Evolutionary conservation across 768 basidiomycete genomes (phyloP), one percentile per base, ranked within the genome.

Genomic region (Clavaria fumosa): DNA sequence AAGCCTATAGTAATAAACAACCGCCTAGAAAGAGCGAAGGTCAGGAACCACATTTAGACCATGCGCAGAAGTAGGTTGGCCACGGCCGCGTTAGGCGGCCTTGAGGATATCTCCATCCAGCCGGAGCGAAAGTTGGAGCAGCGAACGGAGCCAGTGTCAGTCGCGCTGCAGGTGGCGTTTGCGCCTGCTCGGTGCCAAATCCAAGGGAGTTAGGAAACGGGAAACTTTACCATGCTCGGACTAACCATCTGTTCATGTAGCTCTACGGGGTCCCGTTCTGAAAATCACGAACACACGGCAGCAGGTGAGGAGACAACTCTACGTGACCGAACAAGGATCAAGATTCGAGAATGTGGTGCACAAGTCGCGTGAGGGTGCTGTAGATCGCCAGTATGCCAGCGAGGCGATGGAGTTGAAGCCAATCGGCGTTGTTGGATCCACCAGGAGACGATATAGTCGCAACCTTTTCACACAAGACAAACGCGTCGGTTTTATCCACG

Each of bases 11-110:
- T 79, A 11, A 72, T 96, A 50, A 85, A 90, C 10, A 64, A 66
- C 9, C 75, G 68, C 31, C 71, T 66, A 14, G 82, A 80, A 30
- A 78, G 70, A 30, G 82, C 79, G 42, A 99, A 99, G 64, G 68
- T 75, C 46, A 95, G 97, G 61, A 97, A 96, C 61, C 71, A 93
- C 39, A 93, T 99, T 21, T 99, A 95, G 95, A 99, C 97, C 64
- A 95, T 95, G 32, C 97, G 97, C 76, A 72, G 95, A 47, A 77
- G 72, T 54, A 99, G 97, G 67, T 58, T 99, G 47, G 2, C 67
- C 60, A 23, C 55, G 53, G 46, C 34, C 7, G 46, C 27, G 35
- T 24, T 4, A 47, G 39, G 17, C 19, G 23, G 14, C 14, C 41
- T 20, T n/a, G 14, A 31, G 23, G 19, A 19, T 38, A 24, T 27